Percentiles rank a stretch among this genome's conserved stretches.
Conservation (phyloP, 306 rosid genomes). For the Cucurbita argyrosperma region DNA sequence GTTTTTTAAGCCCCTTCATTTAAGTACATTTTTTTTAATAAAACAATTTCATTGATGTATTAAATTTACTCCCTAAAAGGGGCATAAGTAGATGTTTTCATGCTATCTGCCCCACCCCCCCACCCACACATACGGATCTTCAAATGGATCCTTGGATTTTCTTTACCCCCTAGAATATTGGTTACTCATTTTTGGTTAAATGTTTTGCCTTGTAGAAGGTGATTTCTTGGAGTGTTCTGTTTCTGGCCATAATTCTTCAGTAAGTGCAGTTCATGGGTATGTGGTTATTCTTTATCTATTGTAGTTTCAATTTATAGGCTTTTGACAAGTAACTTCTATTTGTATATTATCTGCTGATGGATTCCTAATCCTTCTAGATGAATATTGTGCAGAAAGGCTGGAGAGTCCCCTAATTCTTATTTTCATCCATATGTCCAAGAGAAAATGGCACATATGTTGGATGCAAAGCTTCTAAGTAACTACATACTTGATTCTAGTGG, state of each 20-base stretch:
- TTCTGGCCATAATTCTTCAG: slow-evolving; percentile 19
- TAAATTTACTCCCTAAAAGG: background rate
- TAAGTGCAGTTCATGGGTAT: slow-evolving; percentile 23
- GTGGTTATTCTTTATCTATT: slow-evolving; percentile 20
- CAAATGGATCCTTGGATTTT: background rate
- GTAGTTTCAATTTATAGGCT: slow-evolving; percentile 37
- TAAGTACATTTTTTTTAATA: too few species aligned
- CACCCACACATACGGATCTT: background rate
- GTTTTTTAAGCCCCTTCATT: too few species aligned
- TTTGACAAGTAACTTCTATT: background rate
- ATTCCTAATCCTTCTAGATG: slow-evolving; percentile 1
- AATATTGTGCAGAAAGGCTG: slow-evolving; percentile 36
- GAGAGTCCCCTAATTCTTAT: slow-evolving; percentile 25
- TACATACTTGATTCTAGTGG: slow-evolving; percentile 22
- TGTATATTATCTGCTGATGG: background rate
- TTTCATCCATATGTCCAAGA: slow-evolving; percentile 45
- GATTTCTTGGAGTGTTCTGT: slow-evolving; percentile 20
- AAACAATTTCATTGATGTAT: too few species aligned
- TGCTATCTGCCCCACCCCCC: too few species aligned
- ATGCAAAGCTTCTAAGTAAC: slow-evolving; percentile 21
- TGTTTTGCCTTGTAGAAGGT: slow-evolving; percentile 14
- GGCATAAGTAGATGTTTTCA: background rate
- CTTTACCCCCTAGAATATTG: background rate
- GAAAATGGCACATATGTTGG: slow-evolving; percentile 32
- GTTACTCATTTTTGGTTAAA: background rate